phyloP scores from a whole-genome alignment of 1,139 yeast genomes.

The Candida sanyaensis region DNA sequence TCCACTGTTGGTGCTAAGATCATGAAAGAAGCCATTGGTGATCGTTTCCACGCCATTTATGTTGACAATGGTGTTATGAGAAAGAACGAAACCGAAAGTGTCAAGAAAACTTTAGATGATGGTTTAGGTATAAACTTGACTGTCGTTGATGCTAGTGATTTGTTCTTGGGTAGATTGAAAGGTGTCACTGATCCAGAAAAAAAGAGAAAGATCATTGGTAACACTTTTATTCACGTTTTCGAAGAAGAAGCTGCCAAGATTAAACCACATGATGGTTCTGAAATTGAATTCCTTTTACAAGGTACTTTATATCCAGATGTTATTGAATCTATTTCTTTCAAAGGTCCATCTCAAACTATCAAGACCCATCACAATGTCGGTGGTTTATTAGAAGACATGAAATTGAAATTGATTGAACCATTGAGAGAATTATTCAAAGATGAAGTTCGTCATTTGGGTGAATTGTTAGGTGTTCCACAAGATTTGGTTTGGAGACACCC shows the following conservation, averaged over 20 bases:
- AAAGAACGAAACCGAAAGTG: conserved; percentile 85
- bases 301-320: conserved; percentile 99
- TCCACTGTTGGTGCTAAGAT: conserved; percentile 98
- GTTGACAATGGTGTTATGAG: conserved; percentile 99
- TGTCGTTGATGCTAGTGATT: conserved; percentile 92
- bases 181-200: conserved; percentile 98
- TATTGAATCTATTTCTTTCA: conserved; percentile 96
- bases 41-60: conserved; percentile 96
- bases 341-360: conserved; percentile 98
- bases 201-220: conserved; percentile 98
- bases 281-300: conserved; percentile 90
- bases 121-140: conserved; percentile 94
- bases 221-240: conserved; percentile 94
- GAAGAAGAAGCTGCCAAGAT: conserved; percentile 95
- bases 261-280: conserved; percentile 86
- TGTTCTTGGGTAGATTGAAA: conserved; percentile 80
- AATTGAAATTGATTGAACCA: conserved; percentile 96
- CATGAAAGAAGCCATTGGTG: conserved; percentile 98
- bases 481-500: conserved; percentile 99
- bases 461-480: conserved; percentile 91
- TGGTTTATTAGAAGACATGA: conserved; percentile 96
- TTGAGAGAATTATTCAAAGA: conserved; percentile 97
- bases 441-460: conserved; percentile 96
- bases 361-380: conserved; percentile 99
- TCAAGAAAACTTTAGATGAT: conserved; percentile 83